Base-by-base conservation (phyloP, 163 green algal species). In the Volvox carteri region DNA sequence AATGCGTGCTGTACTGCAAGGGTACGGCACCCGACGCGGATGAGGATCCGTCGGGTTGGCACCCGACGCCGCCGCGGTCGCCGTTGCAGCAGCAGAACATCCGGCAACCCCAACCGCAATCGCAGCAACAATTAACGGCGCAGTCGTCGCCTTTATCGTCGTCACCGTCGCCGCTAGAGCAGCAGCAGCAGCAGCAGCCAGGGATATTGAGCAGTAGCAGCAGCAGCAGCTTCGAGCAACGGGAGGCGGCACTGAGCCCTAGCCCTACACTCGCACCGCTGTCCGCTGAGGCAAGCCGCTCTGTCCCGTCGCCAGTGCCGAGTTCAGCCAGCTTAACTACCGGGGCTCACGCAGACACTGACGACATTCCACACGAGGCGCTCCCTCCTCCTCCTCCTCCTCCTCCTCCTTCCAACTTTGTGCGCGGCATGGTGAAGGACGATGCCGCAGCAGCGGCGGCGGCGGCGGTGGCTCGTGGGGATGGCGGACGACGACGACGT, bases 1-100 rank as follows among this genome's bases (percentile, higher is more conserved):
- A 90, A 62, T 70, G 86, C 72, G 25, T 90, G 11, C 58, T 90
- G 28, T 30, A 41, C 48, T 50, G 76, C 76, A 72, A 41, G 23
- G 35, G 76, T 39, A 72, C 50, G 18, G 70, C 70, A 9, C 70
- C 70, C 14, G 39, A 58, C 70, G 33, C 39, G 70, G 70, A 54
- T 39, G 70, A 56, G 41, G 70, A 54, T 39, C 70, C 70, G 41
- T 39, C 70, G 6, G 70, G 70, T 39, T 78, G 70, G 70, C 70
- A 78, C 39, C 28, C 21, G 18, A 21, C 70, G 39, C 70, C 65
- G 65, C 65, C 30, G 35, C 39, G 39, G 70, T 35, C 37, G 39
- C 70, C 37, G 41, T 39, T 12, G 70, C 62, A 73, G 62, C 70
- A 30, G 70, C 37, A 52, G 12, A 41, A 4, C 39, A 37, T 9